Evolutionary conservation across 345 rosid species (phyloP).

Genomic region (Salix suchowensis): DNA sequence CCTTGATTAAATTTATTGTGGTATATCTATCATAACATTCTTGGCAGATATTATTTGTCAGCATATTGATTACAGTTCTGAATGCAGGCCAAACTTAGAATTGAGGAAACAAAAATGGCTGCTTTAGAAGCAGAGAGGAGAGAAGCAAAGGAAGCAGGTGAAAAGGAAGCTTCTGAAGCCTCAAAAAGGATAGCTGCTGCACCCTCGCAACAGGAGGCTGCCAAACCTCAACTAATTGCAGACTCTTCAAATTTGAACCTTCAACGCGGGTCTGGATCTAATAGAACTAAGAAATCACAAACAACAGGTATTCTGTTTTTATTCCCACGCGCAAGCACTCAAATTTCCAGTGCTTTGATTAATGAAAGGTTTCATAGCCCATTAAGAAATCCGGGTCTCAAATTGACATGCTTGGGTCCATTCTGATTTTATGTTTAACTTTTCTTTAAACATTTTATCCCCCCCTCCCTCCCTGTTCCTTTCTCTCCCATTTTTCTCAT

Average conservation of each 20-base stretch:
- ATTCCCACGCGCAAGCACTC: background rate
- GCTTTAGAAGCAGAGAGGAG: slow-evolving; percentile 65
- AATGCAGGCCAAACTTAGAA: slow-evolving; percentile 60
- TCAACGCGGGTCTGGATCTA: slow-evolving; percentile 22
- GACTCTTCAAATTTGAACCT: slow-evolving; percentile 29
- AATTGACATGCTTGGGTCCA: background rate
- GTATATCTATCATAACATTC: no score
- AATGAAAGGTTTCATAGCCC: background rate
- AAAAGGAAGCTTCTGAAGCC: slow-evolving; percentile 47
- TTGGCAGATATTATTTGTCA: background rate
- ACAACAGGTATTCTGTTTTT: slow-evolving; percentile 34
- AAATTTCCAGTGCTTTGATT: background rate
- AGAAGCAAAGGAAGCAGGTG: slow-evolving; percentile 60
- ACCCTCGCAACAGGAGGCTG: slow-evolving; percentile 28
- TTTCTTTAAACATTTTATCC: background rate
- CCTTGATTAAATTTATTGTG: no score
- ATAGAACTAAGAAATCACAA: slow-evolving; percentile 25
- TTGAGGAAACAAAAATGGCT: slow-evolving; percentile 66
- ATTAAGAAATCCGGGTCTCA: background rate
- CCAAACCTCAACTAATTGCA: slow-evolving; percentile 8
- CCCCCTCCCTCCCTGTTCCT: background rate
- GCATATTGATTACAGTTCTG: slow-evolving; percentile 1
- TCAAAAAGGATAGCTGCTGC: slow-evolving; percentile 24
- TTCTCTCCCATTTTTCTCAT: background rate
- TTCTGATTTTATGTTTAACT: background rate